Conservation (phyloP, 148 eudicot species). For the Suaeda aralocaspica region DNA sequence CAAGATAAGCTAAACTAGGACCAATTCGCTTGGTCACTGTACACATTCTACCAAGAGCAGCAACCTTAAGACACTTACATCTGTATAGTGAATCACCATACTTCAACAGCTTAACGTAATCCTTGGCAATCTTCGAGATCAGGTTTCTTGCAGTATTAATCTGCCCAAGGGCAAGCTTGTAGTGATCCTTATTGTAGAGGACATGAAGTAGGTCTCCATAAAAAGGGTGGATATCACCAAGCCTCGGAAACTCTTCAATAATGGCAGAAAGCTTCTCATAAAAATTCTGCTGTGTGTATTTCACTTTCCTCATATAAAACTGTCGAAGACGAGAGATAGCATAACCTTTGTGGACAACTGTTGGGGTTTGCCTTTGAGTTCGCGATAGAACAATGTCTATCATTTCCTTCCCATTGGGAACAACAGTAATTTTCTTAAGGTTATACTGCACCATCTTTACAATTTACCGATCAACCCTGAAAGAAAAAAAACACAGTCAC, state of each 20-base stretch:
- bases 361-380: slow-evolving; percentile 85
- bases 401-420: slow-evolving; percentile 83
- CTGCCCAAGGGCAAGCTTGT: slow-evolving; percentile 97
- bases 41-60: slow-evolving; percentile 98
- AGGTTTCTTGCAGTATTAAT: slow-evolving; percentile 84
- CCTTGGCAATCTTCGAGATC: slow-evolving; percentile 71
- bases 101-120: slow-evolving; percentile 77
- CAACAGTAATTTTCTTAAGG: slow-evolving; percentile 82
- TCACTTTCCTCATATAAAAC: slow-evolving; percentile 94
- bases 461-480: slow-evolving; percentile 17
- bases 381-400: slow-evolving; percentile 82
- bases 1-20: slow-evolving; percentile 93
- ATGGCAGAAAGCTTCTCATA: slow-evolving; percentile 87
- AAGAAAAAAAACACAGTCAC: background rate
- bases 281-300: slow-evolving; percentile 72
- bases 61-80: slow-evolving; percentile 86
- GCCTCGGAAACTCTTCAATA: slow-evolving; percentile 93
- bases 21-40: slow-evolving; percentile 74
- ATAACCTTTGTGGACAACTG: slow-evolving; percentile 92
- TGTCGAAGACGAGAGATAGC: slow-evolving; percentile 76
- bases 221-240: slow-evolving; percentile 87
- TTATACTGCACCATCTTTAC: slow-evolving; percentile 80
- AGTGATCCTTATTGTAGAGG: slow-evolving; percentile 89
- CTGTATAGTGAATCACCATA: slow-evolving; percentile 91
- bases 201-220: slow-evolving; percentile 93